Evolutionary conservation across 768 basidiomycete species (phyloP), one percentile per base, ranked within the genome.

Genomic region (Trametes cingulata): DNA sequence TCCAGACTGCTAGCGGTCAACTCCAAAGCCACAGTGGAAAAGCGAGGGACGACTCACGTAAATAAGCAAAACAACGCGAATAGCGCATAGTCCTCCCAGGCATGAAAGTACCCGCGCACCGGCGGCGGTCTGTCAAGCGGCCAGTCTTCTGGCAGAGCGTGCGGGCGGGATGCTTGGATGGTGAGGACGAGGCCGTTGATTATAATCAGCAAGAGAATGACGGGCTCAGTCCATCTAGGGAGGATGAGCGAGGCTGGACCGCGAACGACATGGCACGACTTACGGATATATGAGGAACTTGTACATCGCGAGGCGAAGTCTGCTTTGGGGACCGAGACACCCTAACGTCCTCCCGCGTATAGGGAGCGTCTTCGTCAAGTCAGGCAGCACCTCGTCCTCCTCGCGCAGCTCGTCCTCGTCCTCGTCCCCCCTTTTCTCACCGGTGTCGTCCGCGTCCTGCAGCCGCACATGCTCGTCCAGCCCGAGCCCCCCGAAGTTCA

Each of bases 1-100:
- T 98, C 96, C 50, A 95, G 62, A 6, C 91, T 93, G 63, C 8
- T n/a, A 9, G 37, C 50, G 3, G 58, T 37, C 20, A 70, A 64
- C n/a, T 57, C n/a, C n/a, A n/a, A n/a, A n/a, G n/a, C n/a, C n/a
- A n/a, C n/a, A n/a, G n/a, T n/a, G n/a, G 40, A 55, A 22, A 41
- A 19, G 14, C 2, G 45, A 19, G 19, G 51, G 20, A 37, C 29
- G 49, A 82, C 87, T 68, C 75, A 89, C 90, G 93, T 94, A 80
- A 93, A 98, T 66, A 91, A 67, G 59, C 87, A 74, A 74, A 98
- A 98, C 54, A 98, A 75, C 19, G 68, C 82, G 71, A 98, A 92
- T n/a, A 98, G 77, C 19, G 80, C 85, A 68, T 84, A 88, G 72
- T 98, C 95, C 68, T 95, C 93, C 95, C 95, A 98, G 13, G 74